Percentiles rank a stretch among this genome's conserved stretches.
These are phyloP conservation scores for Euphrasia arctica DNA, from an alignment of 305 asterid species.

Conservation along the genomic window DNA sequence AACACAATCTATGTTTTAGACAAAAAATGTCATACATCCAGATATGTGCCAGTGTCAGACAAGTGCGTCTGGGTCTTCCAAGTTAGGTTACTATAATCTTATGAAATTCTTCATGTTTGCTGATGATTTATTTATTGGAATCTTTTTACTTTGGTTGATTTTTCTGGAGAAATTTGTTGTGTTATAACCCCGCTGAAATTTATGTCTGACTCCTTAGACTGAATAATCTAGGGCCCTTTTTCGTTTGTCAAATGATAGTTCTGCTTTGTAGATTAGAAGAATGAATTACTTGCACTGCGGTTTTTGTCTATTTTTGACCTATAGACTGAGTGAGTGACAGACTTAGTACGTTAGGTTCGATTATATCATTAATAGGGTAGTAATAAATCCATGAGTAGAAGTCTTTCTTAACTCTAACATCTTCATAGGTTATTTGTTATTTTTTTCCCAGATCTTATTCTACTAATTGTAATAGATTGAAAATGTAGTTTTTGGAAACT, in stretches of 20 bases:
- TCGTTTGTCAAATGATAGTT: neutral
- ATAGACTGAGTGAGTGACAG: neutral
- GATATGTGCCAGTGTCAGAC: no score
- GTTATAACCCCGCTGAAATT: neutral
- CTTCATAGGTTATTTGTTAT: neutral
- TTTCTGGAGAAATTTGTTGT: neutral
- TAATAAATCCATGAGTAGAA: neutral
- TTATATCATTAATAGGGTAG: constrained; percentile 6
- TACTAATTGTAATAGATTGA: neutral
- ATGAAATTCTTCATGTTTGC: neutral
- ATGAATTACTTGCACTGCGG: neutral
- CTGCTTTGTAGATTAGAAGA: neutral
- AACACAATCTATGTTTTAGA: no score
- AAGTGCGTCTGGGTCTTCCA: no score
- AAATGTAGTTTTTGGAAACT: neutral
- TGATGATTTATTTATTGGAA: neutral
- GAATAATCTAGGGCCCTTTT: neutral
- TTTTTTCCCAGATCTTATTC: neutral
- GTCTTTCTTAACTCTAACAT: neutral
- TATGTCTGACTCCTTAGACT: neutral
- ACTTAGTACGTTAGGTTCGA: neutral
- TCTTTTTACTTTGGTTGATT: neutral
- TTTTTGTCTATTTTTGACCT: neutral
- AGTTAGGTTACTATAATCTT: neutral
- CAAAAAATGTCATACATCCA: no score